Conservation (phyloP, 352 stramenopile species). For the Peronospora farinosa region DNA sequence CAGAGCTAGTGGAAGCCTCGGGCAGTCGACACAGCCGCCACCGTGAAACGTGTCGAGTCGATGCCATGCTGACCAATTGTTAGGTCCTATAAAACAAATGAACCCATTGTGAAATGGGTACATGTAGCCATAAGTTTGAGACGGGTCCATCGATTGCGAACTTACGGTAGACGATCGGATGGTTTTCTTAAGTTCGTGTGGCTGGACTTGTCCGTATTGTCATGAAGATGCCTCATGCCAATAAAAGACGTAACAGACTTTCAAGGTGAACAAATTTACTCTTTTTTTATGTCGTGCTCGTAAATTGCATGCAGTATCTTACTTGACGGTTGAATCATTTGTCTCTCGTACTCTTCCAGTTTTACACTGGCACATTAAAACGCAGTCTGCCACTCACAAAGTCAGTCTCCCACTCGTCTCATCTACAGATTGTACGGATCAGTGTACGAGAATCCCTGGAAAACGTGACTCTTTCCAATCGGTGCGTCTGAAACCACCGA, state of each 20-base stretch:
- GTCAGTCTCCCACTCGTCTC: neutral
- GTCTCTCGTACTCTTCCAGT: slow-evolving; percentile 7
- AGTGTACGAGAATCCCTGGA: slow-evolving; percentile 74
- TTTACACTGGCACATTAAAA: slow-evolving; percentile 28
- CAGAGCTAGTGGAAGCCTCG: neutral
- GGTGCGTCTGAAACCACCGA: slow-evolving; percentile 52
- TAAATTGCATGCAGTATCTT: slow-evolving; percentile 16
- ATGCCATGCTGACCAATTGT: slow-evolving; percentile 10
- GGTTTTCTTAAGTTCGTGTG: too few species aligned
- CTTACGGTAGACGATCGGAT: too few species aligned
- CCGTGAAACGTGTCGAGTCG: slow-evolving; percentile 28
- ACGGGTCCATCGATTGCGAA: too few species aligned
- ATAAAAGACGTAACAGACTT: too few species aligned
- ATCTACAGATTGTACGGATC: slow-evolving; percentile 56
- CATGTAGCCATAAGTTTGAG: too few species aligned
- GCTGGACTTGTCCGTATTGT: too few species aligned
- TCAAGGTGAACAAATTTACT: too few species aligned
- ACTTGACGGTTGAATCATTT: slow-evolving; percentile 23
- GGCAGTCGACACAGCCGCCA: slow-evolving; percentile 21
- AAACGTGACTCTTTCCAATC: slow-evolving; percentile 63
- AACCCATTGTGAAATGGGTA: too few species aligned
- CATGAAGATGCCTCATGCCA: too few species aligned
- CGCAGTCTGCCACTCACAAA: neutral
- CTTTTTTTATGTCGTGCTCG: too few species aligned
- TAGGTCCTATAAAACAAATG: too few species aligned